Percentiles rank a stretch among this genome's conserved stretches.
These are phyloP conservation scores for Raffaelea albimanens DNA, from an alignment of 2,329 filamentous ascomycete genomes.

Conservation along the genomic window DNA sequence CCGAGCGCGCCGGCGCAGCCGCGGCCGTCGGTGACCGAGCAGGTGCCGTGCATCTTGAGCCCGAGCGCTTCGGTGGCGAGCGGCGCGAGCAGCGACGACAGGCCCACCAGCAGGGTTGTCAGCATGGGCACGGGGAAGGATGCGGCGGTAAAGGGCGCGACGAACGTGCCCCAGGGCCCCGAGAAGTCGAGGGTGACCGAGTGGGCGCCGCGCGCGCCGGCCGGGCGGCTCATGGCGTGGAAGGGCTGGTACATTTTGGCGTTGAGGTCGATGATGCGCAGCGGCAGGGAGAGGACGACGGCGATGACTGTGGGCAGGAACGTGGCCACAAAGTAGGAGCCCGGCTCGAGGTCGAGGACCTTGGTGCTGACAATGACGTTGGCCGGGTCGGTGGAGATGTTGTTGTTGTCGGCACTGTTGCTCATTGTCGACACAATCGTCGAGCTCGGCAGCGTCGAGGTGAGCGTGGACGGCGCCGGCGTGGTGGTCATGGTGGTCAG, in stretches of 20 bases:
- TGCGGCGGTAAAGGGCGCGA: constrained; percentile 24
- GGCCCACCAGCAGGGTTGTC: constrained; percentile 24
- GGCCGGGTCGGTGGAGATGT: not conserved
- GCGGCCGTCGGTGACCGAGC: constrained; percentile 18
- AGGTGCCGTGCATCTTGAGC: constrained; percentile 26
- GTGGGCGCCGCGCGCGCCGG: constrained; percentile 27
- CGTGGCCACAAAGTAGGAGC: constrained; percentile 28
- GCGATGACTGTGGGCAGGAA: constrained; percentile 32
- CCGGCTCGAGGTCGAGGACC: constrained; percentile 16
- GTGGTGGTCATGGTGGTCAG: constrained; percentile 20
- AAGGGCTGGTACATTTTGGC: constrained; percentile 34
- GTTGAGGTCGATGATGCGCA: constrained; percentile 29
- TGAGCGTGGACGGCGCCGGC: constrained; percentile 14
- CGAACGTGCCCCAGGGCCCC: constrained; percentile 18
- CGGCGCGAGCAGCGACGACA: constrained; percentile 25
- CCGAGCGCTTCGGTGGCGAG: constrained; percentile 30
- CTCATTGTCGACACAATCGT: constrained; percentile 14
- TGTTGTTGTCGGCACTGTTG: not conserved
- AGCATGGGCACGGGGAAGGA: constrained; percentile 26
- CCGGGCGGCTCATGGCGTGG: constrained; percentile 25
- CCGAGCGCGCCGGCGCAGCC: constrained; percentile 26
- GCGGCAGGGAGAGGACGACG: constrained; percentile 26
- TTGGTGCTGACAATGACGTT: constrained; percentile 14
- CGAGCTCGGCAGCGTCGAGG: constrained; percentile 16
- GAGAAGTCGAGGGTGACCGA: constrained; percentile 32